Base-by-base conservation (phyloP, 2,329 filamentous ascomycete species). In the Diaporthe batatas region DNA sequence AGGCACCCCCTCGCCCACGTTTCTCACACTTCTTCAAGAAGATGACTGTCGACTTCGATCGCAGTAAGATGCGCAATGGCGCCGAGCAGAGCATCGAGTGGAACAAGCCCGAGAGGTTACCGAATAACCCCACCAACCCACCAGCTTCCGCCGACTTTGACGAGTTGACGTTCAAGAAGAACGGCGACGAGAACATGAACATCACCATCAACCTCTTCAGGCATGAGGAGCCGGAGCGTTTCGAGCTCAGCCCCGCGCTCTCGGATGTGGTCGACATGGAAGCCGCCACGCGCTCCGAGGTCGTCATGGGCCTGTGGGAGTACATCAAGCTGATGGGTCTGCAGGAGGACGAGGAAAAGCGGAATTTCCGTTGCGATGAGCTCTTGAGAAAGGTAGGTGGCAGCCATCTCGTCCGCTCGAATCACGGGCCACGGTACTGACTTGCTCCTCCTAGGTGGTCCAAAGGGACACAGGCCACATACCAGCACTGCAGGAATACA, bases 301-400 rank as follows among this genome's bases (percentile, higher is more conserved):
- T 95, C 8, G 91, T 98, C 36, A 94, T 97, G 87, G 95, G 93
- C 18, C 89, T 99, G 42, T 99, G 95, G 94, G 95, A 98, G 80
- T 99, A 99, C 79, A 93, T 98, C 76, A 92, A 94, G 77, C 88
- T 93, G 25, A 93, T 94, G 86, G 91, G 92, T 23, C 86, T 99
- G 59, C 94, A 97, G 81, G 96, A 98, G 80, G 95, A 98, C 76
- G 96, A 98, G 74, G 96, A 99, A 81, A 96, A 96, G 85, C 90
- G 96, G 75, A 93, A 93, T 74, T 96, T 99, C 77, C 92, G 94
- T 51, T 98, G 96, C 79, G 96, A 99, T 79, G 92, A 95, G 55
- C 88, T 92, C 59, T 82, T 99, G 68, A 92, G 90, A 83, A 90
- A 90, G 82, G 94, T 97, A 84, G 79, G 89, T 53, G 32, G 21